Evolutionary conservation across 768 basidiomycete species (phyloP).

Genomic region (Thelephora ganbajun): DNA sequence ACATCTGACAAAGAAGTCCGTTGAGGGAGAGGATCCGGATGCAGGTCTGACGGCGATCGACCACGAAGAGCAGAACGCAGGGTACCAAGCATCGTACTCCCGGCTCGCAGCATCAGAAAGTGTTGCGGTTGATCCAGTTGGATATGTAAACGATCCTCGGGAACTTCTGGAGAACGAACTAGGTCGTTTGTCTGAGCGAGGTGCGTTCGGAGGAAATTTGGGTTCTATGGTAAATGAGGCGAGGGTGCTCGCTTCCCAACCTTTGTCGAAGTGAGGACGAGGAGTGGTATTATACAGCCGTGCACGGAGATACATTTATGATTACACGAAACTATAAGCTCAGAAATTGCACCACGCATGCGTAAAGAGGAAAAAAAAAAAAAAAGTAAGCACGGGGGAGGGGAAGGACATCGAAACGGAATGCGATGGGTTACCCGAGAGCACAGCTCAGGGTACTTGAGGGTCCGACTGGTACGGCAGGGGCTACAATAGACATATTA

Average conservation of each 20-base stretch:
- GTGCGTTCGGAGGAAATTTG: background rate
- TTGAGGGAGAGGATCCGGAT: slow-evolving; percentile 31
- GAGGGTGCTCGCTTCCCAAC: no score
- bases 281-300: no score
- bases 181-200: slow-evolving; percentile 7
- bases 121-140: slow-evolving; percentile 22
- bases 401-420: no score
- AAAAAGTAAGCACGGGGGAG: no score
- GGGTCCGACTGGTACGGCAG: background rate
- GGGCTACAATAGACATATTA: background rate
- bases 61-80: slow-evolving; percentile 78
- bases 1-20: slow-evolving; percentile 34
- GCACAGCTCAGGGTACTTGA: background rate
- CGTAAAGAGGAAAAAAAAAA: no score
- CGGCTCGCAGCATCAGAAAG: slow-evolving; percentile 57
- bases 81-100: slow-evolving; percentile 92
- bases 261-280: no score
- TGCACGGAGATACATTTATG: no score
- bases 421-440: background rate
- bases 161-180: slow-evolving; percentile 15
- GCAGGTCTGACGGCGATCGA: slow-evolving; percentile 65
- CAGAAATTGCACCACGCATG: no score
- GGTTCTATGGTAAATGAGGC: background rate
- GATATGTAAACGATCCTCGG: slow-evolving; percentile 14
- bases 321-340: no score